These are phyloP conservation scores for Sphenostylis stenocarpa DNA, from an alignment of 306 rosid genomes.

Conservation along the genomic window DNA sequence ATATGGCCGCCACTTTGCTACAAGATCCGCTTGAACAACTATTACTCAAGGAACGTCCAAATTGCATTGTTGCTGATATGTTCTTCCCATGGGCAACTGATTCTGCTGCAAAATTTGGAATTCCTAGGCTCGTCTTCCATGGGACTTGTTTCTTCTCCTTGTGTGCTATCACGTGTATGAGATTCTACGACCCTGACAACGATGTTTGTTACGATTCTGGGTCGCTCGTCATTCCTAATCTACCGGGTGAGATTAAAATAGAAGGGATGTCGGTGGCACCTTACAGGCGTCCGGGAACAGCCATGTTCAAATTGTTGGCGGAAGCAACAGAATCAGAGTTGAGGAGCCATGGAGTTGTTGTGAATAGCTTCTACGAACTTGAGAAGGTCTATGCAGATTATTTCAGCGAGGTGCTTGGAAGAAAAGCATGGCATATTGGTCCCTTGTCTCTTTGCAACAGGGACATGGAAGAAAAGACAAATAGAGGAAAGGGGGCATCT, in stretches of 20 bases:
- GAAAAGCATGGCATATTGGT: slow-evolving; percentile 61
- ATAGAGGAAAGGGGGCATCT: slow-evolving; percentile 11
- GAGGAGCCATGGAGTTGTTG: slow-evolving; percentile 50
- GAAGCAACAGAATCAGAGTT: neutral
- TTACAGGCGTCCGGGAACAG: no score
- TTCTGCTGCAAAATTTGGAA: slow-evolving; percentile 38
- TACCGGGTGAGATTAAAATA: slow-evolving; percentile 36
- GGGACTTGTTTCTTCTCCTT: slow-evolving; percentile 30
- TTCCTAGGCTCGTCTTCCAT: slow-evolving; percentile 43
- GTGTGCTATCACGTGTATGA: slow-evolving; percentile 6
- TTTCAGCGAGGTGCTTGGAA: slow-evolving; percentile 32
- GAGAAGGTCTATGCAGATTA: slow-evolving; percentile 50
- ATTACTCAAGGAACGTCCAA: neutral
- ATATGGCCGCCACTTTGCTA: neutral
- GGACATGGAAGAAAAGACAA: neutral
- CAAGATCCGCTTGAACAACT: slow-evolving; percentile 33
- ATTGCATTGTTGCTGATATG: slow-evolving; percentile 30
- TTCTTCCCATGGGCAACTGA: slow-evolving; percentile 36
- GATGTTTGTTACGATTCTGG: slow-evolving; percentile 44
- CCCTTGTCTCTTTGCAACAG: slow-evolving; percentile 43
- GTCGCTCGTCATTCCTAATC: slow-evolving; percentile 20
- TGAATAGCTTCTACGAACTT: slow-evolving; percentile 61
- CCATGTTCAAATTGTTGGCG: no score
- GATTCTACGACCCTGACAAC: slow-evolving; percentile 27
- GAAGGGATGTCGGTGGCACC: no score